Base-by-base conservation (phyloP, 768 basidiomycete genomes). In the Lactifluus volemus region DNA sequence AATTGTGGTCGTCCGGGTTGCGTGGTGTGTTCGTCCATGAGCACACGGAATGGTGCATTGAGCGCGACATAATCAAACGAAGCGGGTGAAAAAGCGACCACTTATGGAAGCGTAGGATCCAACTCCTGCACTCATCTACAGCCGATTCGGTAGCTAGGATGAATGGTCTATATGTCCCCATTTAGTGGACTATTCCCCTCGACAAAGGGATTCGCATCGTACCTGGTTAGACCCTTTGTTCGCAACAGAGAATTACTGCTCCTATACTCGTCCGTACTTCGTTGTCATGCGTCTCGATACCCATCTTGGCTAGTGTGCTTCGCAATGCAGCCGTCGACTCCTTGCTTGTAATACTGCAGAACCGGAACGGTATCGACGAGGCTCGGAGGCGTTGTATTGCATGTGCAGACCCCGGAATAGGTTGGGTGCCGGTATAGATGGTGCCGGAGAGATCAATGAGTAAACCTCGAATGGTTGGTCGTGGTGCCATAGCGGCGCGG, bases 361-460 rank as follows among this genome's bases (percentile, higher is more conserved):
- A 73, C 30, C 81, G 74, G 71, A 84, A 76, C 8, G 79, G 77
- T 10, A 78, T 60, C 0, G 62, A 58, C 0, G 70, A 65, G 0
- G 54, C 53, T 7, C 77, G 67, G 3, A 79, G 69, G 11, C 67
- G 61, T 9, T 58, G 57, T 3, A 85, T 67, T 0, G 82, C 81
- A 3, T 73, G 60, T 2, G 78, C 76, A 0, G 86, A 84, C 7
- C 73, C 68, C 0, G 76, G 74, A 0, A 78, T 84, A 0, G 85
- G 75, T 0, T 70, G 71, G 1, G 74, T 67, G 47, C 81, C 85
- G 42, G 84, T 70, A 51, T 86, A 80, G 5, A 89, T 71, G 1
- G 83, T 89, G 0, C 87, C 86, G 4, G 84, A 86, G 39, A 88
- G 78, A 65, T 88, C 86, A 54, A 88, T 78, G 19, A 88, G 78